Percentiles rank a stretch among this genome's conserved stretches.
These are phyloP conservation scores for Primulina huaijiensis DNA, from an alignment of 257 asterid genomes.

Conservation along the genomic window DNA sequence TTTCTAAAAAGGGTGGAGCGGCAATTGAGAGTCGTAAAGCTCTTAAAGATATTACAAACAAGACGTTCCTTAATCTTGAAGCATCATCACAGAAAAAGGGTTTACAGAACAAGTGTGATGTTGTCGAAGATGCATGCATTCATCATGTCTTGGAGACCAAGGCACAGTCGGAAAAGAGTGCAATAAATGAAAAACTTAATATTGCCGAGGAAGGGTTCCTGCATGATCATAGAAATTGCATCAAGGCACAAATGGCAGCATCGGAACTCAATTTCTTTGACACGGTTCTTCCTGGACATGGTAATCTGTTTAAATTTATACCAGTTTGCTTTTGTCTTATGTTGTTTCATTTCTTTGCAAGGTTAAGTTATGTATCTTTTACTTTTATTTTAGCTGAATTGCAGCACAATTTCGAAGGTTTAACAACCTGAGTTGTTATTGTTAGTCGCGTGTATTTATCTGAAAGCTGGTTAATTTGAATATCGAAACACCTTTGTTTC, in stretches of 20 bases:
- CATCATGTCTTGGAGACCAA: slow-evolving; percentile 28
- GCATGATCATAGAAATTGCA: slow-evolving; percentile 68
- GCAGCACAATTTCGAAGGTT: background rate
- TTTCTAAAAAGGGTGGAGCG: slow-evolving; percentile 42
- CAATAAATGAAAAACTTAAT: slow-evolving; percentile 30
- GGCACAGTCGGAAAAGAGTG: slow-evolving; percentile 25
- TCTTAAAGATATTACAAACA: slow-evolving; percentile 72
- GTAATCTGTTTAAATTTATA: slow-evolving; percentile 33
- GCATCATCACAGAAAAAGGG: slow-evolving; percentile 38
- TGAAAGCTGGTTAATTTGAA: background rate
- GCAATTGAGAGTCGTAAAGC: slow-evolving; percentile 56
- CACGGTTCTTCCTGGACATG: slow-evolving; percentile 58
- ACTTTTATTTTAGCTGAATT: background rate
- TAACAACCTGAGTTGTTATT: background rate
- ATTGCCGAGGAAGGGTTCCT: slow-evolving; percentile 55
- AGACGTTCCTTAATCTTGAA: slow-evolving; percentile 36
- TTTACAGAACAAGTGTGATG: slow-evolving; percentile 32
- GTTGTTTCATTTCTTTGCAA: slow-evolving; percentile 12
- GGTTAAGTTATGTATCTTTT: background rate
- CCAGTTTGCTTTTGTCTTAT: slow-evolving; percentile 3
- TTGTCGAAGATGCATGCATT: slow-evolving; percentile 32
- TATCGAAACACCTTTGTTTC: background rate
- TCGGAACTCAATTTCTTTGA: slow-evolving; percentile 41
- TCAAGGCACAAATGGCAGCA: slow-evolving; percentile 43
- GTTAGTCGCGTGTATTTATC: background rate